phyloP scores from a whole-genome alignment of 192 early-diverging fungal genomes.

The Coemansia sp. region DNA sequence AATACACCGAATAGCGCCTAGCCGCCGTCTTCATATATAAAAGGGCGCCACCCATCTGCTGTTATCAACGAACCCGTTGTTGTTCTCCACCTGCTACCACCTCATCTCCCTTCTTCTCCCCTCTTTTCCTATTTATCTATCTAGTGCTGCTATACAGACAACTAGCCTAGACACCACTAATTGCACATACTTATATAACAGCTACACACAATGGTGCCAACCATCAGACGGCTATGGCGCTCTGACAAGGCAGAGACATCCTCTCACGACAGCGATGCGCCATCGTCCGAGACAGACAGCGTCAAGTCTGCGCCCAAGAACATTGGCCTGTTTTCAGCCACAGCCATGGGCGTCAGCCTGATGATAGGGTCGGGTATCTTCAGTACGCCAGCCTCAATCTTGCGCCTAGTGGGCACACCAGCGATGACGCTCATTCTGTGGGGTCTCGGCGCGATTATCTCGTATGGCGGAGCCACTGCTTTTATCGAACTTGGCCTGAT shows the following conservation, averaged over 20 bases:
- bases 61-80: neutral
- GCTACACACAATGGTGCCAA: neutral
- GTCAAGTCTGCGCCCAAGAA: constrained; percentile 19
- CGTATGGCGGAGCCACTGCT: constrained; percentile 80
- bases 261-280: constrained; percentile 11
- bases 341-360: constrained; percentile 69
- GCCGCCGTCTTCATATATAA: constrained; percentile 4
- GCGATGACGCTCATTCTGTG: constrained; percentile 77
- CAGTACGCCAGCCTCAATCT: constrained; percentile 75
- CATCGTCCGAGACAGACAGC: neutral
- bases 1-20: neutral
- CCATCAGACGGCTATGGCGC: constrained; percentile 8
- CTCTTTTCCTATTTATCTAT: neutral
- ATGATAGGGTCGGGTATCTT: constrained; percentile 86
- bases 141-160: neutral
- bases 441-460: constrained; percentile 72
- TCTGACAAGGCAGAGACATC: constrained; percentile 2
- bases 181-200: neutral
- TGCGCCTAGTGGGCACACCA: constrained; percentile 64
- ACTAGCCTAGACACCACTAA: neutral
- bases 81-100: neutral
- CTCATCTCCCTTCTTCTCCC: neutral
- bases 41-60: neutral
- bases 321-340: constrained; percentile 64
- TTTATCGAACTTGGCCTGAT: constrained; percentile 92